Base-by-base conservation (phyloP, 345 rosid species). In the Cardamine resedifolia region DNA sequence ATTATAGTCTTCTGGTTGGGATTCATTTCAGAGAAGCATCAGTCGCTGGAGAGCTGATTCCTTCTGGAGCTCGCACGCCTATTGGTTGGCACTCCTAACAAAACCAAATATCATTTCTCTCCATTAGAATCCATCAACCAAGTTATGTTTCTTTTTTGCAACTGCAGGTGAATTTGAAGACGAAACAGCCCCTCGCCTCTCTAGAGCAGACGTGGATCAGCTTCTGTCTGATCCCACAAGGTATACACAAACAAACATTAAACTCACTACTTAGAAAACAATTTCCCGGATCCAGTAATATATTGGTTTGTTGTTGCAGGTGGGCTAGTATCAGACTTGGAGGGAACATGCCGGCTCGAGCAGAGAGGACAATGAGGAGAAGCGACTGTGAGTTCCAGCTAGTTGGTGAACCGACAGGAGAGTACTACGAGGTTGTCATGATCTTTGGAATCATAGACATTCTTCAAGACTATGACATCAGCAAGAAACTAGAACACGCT, bases 401-500 rank as follows among this genome's bases (percentile, higher is more conserved):
- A 10, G 83, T 88, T 18, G 98, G 96, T 28, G 96, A 87, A 65
- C 86, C 89, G 19, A 87, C 94, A 0, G 98, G 94, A 44, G 98
- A 90, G 76, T 82, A 60, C 74, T 93, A 90, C 16, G 97, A 90
- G 38, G 92, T 93, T 12, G 73, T 89, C 12, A 87, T 93, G 89
- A 87, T 86, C 76, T 90, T 93, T 36, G 98, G 97, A 7, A 87
- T 90, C 50, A 93, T 93, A 12, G 96, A 93, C 86, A 88, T 90
- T 20, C 96, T 88, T 76, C 98, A 90, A 74, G 98, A 93, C 73
- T 93, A 90, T 48, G 98, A 93, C 66, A 93, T 90, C 28, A 88
- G 90, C 87, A 93, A 93, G 85, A 93, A 90, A 78, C 86, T 88
- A 0, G 98, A 93, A 78, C 98, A 93, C 49, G 98, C 98, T 0